Evolutionary conservation across 805 yeast species (phyloP).

Genomic region (Cyberlindnera galapagoensis): DNA sequence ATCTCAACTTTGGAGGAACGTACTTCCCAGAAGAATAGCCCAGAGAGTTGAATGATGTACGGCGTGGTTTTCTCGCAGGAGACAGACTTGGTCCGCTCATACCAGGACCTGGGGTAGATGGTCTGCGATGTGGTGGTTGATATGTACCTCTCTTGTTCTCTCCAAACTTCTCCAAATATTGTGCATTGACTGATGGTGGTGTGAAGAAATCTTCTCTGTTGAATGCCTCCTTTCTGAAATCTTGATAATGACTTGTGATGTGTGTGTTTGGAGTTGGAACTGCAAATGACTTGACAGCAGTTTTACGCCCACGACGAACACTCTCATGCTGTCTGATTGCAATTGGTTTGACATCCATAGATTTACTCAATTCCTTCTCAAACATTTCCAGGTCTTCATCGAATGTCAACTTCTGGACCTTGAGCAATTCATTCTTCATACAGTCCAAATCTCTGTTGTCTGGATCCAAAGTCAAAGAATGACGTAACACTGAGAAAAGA

Average conservation of each 20-base stretch:
- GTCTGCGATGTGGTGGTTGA: slow-evolving; percentile 23
- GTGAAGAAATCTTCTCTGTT: slow-evolving; percentile 72
- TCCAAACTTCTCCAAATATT: slow-evolving; percentile 64
- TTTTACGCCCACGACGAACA: slow-evolving; percentile 28
- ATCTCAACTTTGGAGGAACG: slow-evolving; percentile 66
- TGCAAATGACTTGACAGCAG: slow-evolving; percentile 42
- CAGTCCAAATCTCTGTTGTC: slow-evolving; percentile 62
- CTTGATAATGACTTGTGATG: slow-evolving; percentile 32
- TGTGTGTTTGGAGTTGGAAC: slow-evolving; percentile 53
- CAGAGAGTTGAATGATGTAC: slow-evolving; percentile 21
- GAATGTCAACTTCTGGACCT: slow-evolving; percentile 65
- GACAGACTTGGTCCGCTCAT: slow-evolving; percentile 4
- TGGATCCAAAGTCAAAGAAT: slow-evolving; percentile 79
- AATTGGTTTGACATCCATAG: slow-evolving; percentile 17
- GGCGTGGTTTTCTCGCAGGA: slow-evolving; percentile 10
- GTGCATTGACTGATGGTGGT: slow-evolving; percentile 66
- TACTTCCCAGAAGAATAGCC: slow-evolving; percentile 47
- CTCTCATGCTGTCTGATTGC: slow-evolving; percentile 12
- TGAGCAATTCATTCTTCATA: slow-evolving; percentile 54
- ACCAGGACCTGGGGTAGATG: slow-evolving; percentile 17
- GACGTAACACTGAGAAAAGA: slow-evolving; percentile 76
- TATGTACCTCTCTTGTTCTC: slow-evolving; percentile 21
- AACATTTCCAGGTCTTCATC: slow-evolving; percentile 62
- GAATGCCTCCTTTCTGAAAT: slow-evolving; percentile 32
- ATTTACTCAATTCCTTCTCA: slow-evolving; percentile 31